Evolutionary conservation across 306 rosid genomes (phyloP), one percentile per base, ranked within the genome.

Genomic region (Ormosia semicastrata): DNA sequence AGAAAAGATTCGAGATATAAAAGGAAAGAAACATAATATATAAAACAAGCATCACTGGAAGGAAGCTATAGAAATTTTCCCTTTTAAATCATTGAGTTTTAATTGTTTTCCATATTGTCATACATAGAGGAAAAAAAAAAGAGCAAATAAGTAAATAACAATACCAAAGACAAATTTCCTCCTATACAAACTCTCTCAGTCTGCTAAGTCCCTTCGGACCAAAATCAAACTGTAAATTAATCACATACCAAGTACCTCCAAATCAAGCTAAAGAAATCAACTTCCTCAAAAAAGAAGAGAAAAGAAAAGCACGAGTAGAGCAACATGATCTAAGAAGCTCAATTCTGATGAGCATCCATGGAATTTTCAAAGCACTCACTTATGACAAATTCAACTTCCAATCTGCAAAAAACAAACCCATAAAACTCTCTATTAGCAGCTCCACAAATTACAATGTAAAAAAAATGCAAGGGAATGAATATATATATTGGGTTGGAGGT

Each of bases 161-260:
- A 69, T 36, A 74, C 37, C 77, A 74, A 74, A 73, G 80, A 84
- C 40, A 84, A 85, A 89, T 78, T 75, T 89, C 97, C 95, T 92
- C 85, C 95, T 92, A 88, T 90, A 94, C 94, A 94, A 87, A 73
- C 88, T 84, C 89, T 65, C 87, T 90, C 89, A 76, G 80, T 86
- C 78, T 86, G 72, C 79, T 70, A 67, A 73, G 93, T 85, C 92
- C 94, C 90, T 89, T 90, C 64, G 97, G 97, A 92, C 92, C 87
- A 80, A 73, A 78, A 87, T 63, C 47, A 86, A 88, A 62, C 82
- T 76, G 79, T n/a, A 69, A 85, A 85, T 29, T 33, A 88, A 86
- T 80, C 78, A 84, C 87, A 87, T 77, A 74, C 43, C 85, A 71
- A 54, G 56, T 43, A 76, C 78, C 75, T 85, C 82, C 84, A 80